These are phyloP conservation scores for Passiflora organensis DNA, from an alignment of 345 rosid species.

Conservation along the genomic window DNA sequence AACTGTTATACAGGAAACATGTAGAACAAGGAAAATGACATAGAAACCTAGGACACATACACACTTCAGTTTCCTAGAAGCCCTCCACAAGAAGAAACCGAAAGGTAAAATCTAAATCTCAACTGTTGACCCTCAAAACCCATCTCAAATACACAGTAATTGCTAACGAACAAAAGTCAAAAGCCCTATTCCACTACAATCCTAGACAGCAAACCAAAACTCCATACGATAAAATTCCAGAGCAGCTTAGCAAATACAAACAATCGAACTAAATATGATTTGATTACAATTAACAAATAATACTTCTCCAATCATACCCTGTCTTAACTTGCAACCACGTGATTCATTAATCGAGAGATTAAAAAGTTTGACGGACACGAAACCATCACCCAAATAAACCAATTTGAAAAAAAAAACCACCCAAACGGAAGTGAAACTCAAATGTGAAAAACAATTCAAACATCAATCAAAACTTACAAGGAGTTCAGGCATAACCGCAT, in stretches of 20 bases:
- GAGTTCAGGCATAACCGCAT: constrained; percentile 60
- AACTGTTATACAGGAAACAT: background rate
- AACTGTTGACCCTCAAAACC: too few relatives aligned
- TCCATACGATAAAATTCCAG: too few relatives aligned
- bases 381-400: background rate
- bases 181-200: too few relatives aligned
- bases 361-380: background rate
- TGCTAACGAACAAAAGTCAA: too few relatives aligned
- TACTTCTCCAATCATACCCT: too few relatives aligned
- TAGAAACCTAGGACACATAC: background rate
- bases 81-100: background rate
- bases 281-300: too few relatives aligned
- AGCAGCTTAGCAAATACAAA: too few relatives aligned
- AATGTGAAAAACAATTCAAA: too few relatives aligned
- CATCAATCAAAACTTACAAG: constrained; percentile 45
- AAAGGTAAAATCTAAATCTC: background rate
- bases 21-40: background rate
- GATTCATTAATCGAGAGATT: background rate
- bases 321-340: background rate
- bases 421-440: too few relatives aligned
- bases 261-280: too few relatives aligned
- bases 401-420: background rate
- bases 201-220: too few relatives aligned
- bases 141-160: too few relatives aligned
- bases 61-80: background rate